A percentile compares a stretch with the other conserved stretches of the same genome.
Evolutionary conservation across 2,329 filamentous ascomycete species (phyloP).

Genomic region (Orbilia ellipsospora): DNA sequence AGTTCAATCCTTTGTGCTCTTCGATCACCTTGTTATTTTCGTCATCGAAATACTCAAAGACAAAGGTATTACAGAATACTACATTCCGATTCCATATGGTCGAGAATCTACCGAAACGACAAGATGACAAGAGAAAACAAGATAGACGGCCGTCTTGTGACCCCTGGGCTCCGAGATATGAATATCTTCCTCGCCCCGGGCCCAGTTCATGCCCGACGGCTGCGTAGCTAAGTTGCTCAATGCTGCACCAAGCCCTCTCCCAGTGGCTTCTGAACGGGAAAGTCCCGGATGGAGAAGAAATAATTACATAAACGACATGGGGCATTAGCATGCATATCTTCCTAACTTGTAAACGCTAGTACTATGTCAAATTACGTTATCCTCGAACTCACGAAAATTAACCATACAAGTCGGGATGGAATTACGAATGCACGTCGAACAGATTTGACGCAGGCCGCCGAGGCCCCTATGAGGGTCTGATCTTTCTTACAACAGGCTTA

Average conservation of each 20-base stretch:
- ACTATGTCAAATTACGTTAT: neutral
- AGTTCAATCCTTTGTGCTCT: too few species aligned
- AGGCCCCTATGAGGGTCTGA: too few species aligned
- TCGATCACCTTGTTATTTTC: too few species aligned
- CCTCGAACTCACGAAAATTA: neutral
- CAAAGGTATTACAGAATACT: too few species aligned
- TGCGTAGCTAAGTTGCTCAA: neutral
- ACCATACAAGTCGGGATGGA: neutral
- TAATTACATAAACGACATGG: neutral
- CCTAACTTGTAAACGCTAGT: neutral
- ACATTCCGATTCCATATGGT: neutral
- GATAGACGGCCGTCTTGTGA: neutral
- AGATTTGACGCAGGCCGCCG: neutral
- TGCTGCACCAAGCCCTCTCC: neutral
- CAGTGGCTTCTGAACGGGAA: neutral
- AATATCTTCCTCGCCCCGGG: neutral
- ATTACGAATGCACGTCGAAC: neutral
- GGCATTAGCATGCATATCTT: neutral
- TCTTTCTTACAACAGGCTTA: too few species aligned
- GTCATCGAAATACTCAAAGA: too few species aligned
- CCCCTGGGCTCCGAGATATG: neutral
- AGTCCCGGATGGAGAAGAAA: neutral
- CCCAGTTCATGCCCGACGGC: neutral
- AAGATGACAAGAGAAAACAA: neutral
- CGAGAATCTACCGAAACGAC: neutral